Base-by-base conservation (phyloP, 2,329 filamentous ascomycete genomes). In the Colletotrichum melonis region DNA sequence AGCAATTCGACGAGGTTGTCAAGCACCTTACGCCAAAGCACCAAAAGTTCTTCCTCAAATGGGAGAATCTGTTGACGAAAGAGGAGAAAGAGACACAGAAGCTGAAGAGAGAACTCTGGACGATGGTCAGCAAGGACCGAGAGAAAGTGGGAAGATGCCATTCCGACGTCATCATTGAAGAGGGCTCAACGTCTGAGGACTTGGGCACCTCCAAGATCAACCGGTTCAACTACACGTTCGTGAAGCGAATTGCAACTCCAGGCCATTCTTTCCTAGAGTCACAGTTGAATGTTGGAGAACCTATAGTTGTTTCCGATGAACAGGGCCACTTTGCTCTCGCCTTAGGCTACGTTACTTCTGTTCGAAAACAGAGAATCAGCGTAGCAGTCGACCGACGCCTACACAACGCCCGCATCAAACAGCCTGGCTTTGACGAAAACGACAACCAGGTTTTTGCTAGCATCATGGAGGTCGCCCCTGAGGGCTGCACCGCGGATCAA, bases 271-370 rank as follows among this genome's bases (percentile, higher is more conserved):
- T 99, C 79, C 85, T 94, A 1, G 96, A 98, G 78, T 98, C 95
- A 1, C 95, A 98, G 78, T 89, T 99, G 35, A 91, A 88, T 1
- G 88, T 94, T 30, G 96, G 96, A 55, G 97, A 99, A 79, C 96
- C 97, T 0, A 92, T 98, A 63, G 97, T 99, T n/a, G 90, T 99
- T 4, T 98, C 97, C 0, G 97, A 98, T 77, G 97, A 99, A 81
- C 88, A 94, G 74, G 97, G 97, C 0, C 97, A 99, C 81, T 99
- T 97, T 85, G 96, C 96, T 1, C 88, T 99, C 52, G 95, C 96
- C 0, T 95, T 98, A 76, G 97, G 97, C 2, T 99, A 94, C 78
- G 94, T 98, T 9, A 93, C 93, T 0, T 90, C 93, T 49, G 91
- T 97, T 35, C 90, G 90, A 72, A 93, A 92, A 79, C 89, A 91